Base-by-base conservation (phyloP, 164 flowering plant genomes). In the Piper longum region DNA sequence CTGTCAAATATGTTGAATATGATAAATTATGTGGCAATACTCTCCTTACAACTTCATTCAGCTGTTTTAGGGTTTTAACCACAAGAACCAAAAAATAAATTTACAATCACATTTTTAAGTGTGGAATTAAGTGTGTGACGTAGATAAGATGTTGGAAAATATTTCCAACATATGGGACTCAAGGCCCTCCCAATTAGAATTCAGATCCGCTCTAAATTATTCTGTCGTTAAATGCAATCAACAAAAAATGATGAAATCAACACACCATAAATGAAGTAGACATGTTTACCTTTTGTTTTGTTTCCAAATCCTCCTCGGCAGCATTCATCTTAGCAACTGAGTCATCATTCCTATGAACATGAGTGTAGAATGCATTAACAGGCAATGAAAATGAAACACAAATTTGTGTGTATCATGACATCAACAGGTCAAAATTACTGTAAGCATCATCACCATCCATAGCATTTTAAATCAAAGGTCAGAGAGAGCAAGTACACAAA, bases 301-400 rank as follows among this genome's bases (percentile, higher is more conserved):
- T 71, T 75, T 83, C 87, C 66, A 91, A 63, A 41, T 85, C 87
- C 67, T 82, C 86, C 80, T 83, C 90, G 19, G 91, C 85, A 69
- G 89, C 97, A 71, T 83, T 81, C 99, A 86, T 91, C 71, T 73
- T 83, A 42, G 86, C 78, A 17, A 95, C 63, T 64, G 97, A 73
- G 75, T 83, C 95, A 72, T 72, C 65, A n/a, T 78, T 82, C 44
- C 67, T 85, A 72, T 81, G 80, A 93, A 48, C 52, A 48, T 85
- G 81, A 64, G 52, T 55, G 74, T 71, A 66, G 48, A 69, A 63
- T 59, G 13, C 60, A 42, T 26, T 19, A 42, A 26, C 18, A 26
- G 41, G 41, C 13, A 36, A 26, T 6, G 36, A 57, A 26, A 36
- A 36, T 13, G 26, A 57, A 36, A 4, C 36, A 2, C 12, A 8